These are phyloP conservation scores for Codiaeum variegatum DNA, from an alignment of 441 rosid species.

Conservation along the genomic window DNA sequence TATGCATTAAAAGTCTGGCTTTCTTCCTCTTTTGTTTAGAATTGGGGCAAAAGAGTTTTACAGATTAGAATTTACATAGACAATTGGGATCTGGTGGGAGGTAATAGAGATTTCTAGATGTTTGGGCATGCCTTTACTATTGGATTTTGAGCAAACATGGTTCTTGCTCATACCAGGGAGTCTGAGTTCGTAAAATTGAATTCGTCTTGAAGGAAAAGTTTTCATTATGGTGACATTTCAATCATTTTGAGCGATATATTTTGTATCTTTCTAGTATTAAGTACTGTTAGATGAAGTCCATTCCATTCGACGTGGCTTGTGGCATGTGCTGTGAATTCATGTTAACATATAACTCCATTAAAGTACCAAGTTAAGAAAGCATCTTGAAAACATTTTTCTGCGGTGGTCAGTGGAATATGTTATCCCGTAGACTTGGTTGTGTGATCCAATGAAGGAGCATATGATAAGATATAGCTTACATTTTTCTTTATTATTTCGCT, in stretches of 20 bases:
- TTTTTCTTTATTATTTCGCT: background rate
- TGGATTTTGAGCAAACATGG: background rate
- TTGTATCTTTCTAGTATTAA: background rate
- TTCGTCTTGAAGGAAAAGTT: background rate
- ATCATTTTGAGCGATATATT: background rate
- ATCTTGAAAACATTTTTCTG: background rate
- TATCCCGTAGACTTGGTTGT: background rate
- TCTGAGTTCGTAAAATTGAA: background rate
- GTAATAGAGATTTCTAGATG: background rate
- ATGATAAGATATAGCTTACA: background rate
- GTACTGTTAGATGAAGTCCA: background rate
- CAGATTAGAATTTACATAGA: slow-evolving; percentile 3
- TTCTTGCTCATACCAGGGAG: background rate
- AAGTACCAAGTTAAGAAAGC: background rate
- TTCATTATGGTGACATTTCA: background rate
- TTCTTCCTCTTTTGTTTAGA: background rate
- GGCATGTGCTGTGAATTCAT: background rate
- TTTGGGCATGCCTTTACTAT: background rate
- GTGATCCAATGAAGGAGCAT: background rate
- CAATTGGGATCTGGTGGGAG: background rate
- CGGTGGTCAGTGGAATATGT: background rate
- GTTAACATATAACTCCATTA: background rate
- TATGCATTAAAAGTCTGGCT: background rate
- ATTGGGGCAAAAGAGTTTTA: background rate
- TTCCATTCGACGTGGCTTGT: background rate